These are phyloP conservation scores for Gigaspora rosea DNA, from an alignment of 192 early-diverging fungal species.

Conservation along the genomic window DNA sequence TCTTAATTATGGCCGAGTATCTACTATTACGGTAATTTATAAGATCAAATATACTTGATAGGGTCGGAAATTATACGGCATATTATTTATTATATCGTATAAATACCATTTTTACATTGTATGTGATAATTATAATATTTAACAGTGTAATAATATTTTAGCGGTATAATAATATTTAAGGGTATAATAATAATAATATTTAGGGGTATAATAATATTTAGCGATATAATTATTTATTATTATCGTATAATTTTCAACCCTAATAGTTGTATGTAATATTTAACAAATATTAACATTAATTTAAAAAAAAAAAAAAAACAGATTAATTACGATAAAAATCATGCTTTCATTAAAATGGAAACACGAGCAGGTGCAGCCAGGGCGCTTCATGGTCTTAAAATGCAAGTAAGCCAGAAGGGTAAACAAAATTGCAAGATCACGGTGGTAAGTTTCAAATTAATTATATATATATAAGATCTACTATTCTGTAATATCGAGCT, in stretches of 20 bases:
- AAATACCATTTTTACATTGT: no score
- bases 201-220: no score
- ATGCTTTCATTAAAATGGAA: slow-evolving; percentile 50
- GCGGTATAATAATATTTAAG: no score
- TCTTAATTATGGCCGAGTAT: slow-evolving; percentile 37
- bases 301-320: neutral
- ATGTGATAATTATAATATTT: no score
- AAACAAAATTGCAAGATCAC: slow-evolving; percentile 34
- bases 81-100: no score
- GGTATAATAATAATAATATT: no score
- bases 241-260: no score
- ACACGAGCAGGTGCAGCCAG: slow-evolving; percentile 37
- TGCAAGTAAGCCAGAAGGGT: slow-evolving; percentile 13
- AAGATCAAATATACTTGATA: neutral
- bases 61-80: no score
- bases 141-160: no score
- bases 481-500: neutral
- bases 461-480: neutral
- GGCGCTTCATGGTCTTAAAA: slow-evolving; percentile 1
- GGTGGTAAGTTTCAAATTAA: slow-evolving; percentile 27
- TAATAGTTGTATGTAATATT: neutral
- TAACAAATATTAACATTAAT: neutral
- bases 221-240: no score
- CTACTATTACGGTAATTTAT: slow-evolving; percentile 37
- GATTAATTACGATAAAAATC: slow-evolving; percentile 46